Percentiles rank a stretch among this genome's conserved stretches.
Evolutionary conservation across 768 basidiomycete genomes (phyloP).

Genomic region (Suillus clintonianus): DNA sequence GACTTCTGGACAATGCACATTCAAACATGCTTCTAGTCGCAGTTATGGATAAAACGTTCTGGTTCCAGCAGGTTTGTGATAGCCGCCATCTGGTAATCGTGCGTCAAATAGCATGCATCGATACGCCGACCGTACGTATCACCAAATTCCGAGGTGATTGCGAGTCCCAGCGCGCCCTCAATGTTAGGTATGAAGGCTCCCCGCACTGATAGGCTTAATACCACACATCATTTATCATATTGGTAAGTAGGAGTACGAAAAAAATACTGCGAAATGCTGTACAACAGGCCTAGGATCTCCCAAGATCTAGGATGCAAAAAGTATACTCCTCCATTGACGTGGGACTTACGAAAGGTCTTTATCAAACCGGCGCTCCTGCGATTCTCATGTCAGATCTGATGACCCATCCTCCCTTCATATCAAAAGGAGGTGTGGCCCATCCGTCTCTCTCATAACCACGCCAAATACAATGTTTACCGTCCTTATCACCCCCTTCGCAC

Average conservation of each 20-base stretch:
- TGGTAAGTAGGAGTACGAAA: background rate
- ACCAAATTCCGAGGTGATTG: background rate
- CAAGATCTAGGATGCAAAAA: background rate
- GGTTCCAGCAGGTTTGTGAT: background rate
- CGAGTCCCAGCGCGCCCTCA: background rate
- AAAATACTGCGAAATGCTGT: background rate
- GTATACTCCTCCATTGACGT: background rate
- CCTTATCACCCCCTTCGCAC: background rate
- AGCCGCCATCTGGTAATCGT: background rate
- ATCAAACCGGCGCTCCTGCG: background rate
- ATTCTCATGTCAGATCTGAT: constrained; percentile 3
- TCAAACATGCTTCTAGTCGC: background rate
- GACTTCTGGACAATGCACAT: background rate
- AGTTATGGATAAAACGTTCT: background rate
- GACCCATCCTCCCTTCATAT: background rate
- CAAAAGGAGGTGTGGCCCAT: background rate
- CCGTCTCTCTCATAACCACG: background rate
- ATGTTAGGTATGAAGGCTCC: background rate
- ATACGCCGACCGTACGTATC: background rate
- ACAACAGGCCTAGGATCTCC: background rate
- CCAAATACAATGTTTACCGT: background rate
- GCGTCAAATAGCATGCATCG: background rate
- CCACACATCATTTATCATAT: background rate
- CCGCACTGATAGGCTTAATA: background rate
- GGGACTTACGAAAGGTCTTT: background rate